Conservation (phyloP, 1,139 yeast genomes). For the Lodderomyces margitis region DNA sequence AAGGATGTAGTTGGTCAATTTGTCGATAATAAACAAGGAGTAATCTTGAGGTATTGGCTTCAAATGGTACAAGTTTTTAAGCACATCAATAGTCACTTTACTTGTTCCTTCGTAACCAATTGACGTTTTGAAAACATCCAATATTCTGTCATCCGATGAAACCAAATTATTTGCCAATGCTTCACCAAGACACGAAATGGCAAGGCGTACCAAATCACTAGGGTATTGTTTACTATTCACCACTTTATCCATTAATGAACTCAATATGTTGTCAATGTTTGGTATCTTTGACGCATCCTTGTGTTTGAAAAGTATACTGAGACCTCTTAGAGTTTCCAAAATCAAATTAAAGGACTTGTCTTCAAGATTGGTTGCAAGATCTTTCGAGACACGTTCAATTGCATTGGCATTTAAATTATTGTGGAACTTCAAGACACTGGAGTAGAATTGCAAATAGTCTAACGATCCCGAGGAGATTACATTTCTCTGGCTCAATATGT, state of each 20-base stretch:
- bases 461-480: constrained; percentile 23
- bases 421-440: constrained; percentile 20
- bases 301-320: constrained; percentile 12
- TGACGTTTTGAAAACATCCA: constrained; percentile 22
- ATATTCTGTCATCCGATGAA: constrained; percentile 12
- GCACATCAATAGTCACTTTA: constrained; percentile 30
- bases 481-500: constrained; percentile 17
- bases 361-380: constrained; percentile 41
- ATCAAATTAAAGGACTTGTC: constrained; percentile 43
- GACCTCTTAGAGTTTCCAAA: constrained; percentile 47
- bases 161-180: constrained; percentile 19
- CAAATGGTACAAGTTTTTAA: constrained; percentile 22
- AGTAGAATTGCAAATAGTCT: constrained; percentile 29
- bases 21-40: constrained; percentile 18
- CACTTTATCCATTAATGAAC: constrained; percentile 29
- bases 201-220: constrained; percentile 49
- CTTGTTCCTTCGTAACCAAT: constrained; percentile 37
- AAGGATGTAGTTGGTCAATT: constrained; percentile 20
- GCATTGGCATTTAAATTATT: constrained; percentile 11
- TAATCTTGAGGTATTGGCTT: constrained; percentile 20
- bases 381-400: constrained; percentile 37
- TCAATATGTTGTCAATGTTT: constrained; percentile 20
- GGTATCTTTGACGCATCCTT: constrained; percentile 29
- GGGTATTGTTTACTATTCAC: constrained; percentile 43
- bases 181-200: constrained; percentile 38